These are phyloP conservation scores for Mycena vitilis DNA, from an alignment of 768 basidiomycete genomes.

Conservation along the genomic window DNA sequence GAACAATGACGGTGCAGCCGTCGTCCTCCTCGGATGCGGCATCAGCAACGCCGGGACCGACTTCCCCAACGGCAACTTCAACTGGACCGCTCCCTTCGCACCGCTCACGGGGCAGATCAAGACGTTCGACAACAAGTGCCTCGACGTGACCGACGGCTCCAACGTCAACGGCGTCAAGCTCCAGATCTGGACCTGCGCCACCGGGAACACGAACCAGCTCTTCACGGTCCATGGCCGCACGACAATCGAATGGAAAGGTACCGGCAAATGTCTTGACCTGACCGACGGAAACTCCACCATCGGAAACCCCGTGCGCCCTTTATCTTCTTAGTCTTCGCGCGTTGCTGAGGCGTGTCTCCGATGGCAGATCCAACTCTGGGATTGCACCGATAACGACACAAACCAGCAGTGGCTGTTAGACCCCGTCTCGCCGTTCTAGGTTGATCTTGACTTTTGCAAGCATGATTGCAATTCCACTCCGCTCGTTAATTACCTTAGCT, in stretches of 20 bases:
- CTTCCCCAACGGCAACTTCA: neutral
- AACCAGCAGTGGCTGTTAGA: slow-evolving; percentile 1
- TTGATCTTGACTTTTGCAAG: too few species aligned
- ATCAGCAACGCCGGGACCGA: neutral
- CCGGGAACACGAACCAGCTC: neutral
- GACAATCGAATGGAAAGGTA: neutral
- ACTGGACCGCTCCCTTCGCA: neutral
- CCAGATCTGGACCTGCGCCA: neutral
- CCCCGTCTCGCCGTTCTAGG: too few species aligned
- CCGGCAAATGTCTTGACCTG: neutral
- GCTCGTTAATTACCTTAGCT: too few species aligned
- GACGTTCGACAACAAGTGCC: neutral
- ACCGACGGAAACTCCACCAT: slow-evolving; percentile 4
- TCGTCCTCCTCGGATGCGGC: neutral
- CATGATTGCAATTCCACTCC: too few species aligned
- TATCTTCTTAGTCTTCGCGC: neutral
- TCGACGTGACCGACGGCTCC: neutral
- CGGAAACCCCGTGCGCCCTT: neutral
- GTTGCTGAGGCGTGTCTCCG: neutral
- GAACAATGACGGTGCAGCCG: neutral
- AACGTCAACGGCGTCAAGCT: neutral
- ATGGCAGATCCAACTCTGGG: slow-evolving; percentile 9
- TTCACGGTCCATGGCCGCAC: neutral
- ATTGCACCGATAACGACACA: slow-evolving; percentile 3
- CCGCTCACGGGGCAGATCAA: neutral